Conservation (phyloP, 129 eudicot species). For the Chrysanthemum lavandulifolium region DNA sequence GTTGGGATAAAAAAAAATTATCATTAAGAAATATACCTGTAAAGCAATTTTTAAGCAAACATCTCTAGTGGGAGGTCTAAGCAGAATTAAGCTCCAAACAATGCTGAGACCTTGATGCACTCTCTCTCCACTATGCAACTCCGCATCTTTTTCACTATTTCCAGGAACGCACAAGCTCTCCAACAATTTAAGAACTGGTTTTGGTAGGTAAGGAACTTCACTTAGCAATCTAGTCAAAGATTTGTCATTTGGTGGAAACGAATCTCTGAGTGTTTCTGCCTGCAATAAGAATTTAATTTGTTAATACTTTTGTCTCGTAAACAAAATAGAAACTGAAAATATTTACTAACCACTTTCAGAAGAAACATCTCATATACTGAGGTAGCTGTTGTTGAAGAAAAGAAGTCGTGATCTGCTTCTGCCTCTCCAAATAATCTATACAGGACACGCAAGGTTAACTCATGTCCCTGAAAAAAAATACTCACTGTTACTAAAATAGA, state of each 20-base stretch:
- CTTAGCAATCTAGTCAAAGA: slow-evolving; percentile 76
- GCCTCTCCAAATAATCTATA: slow-evolving; percentile 91
- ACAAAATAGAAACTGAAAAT: slow-evolving; percentile 8
- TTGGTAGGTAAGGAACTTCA: slow-evolving; percentile 93
- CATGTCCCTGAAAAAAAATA: slow-evolving; percentile 74
- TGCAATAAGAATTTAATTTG: slow-evolving; percentile 27
- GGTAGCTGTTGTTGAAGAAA: slow-evolving; percentile 87
- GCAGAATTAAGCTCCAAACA: slow-evolving; percentile 86
- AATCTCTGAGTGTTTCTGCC: slow-evolving; percentile 93
- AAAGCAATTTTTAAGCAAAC: slow-evolving; percentile 73
- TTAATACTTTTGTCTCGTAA: no score
- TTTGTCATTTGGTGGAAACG: slow-evolving; percentile 94
- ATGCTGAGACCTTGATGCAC: slow-evolving; percentile 95
- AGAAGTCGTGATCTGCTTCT: slow-evolving; percentile 86
- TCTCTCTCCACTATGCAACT: slow-evolving; percentile 74
- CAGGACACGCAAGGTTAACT: slow-evolving; percentile 94
- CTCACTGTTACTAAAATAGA: neutral
- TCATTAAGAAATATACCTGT: slow-evolving; percentile 43
- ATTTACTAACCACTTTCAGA: slow-evolving; percentile 74
- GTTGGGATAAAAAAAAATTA: neutral
- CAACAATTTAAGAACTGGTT: slow-evolving; percentile 68
- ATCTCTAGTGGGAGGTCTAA: slow-evolving; percentile 85
- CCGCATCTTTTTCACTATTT: slow-evolving; percentile 59
- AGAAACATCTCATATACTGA: slow-evolving; percentile 91
- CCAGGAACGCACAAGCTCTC: slow-evolving; percentile 90